Base-by-base conservation (phyloP, 169 alveolate genomes). In the Ichthyophthirius multifiliis region DNA sequence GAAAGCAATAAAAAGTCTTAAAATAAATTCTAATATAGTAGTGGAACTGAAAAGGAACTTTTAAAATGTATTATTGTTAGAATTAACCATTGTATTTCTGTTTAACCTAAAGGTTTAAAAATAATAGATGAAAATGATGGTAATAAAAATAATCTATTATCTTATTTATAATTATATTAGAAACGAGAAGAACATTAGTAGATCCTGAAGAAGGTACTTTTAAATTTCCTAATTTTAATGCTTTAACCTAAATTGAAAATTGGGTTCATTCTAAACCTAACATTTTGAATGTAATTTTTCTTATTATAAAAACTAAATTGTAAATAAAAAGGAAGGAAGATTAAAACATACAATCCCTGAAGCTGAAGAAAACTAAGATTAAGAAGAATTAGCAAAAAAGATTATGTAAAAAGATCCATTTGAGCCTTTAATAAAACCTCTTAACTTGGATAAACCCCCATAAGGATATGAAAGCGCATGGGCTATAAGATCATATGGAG, bases 61-160 rank as follows among this genome's bases (percentile, higher is more conserved):
- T 73, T 91, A 15, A 84, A 93, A 76, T 93, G 94, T 43, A 64
- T 86, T 75, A 85, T 93, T 65, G 94, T 91, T 41, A 82, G 96
- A 76, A 90, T 93, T 15, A 63, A 89, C n/a, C 90, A 83, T 46
- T 78, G 90, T 1, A 86, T 94, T 15, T 82, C 89, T 43, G 31
- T 90, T 20, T 87, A 82, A 35, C 96, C 96, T 10, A 80, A 65
- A 37, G 87, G 92, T 15, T 44, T 83, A 32, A 75, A 79, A 34
- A 78, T 44, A 18, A 27, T 80, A 2, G 63, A 44, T 9, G 93
- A 89, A 27, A 93, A 86, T 15, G 84, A 81, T 27, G 83, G 75
- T 7, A 80, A n/a, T n/a, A n/a, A n/a, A n/a, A n/a, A n/a, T n/a
- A n/a, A n/a, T 82, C 46, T 87, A 84, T 13, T 86, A 23, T 18